Evolutionary conservation across 768 basidiomycete genomes (phyloP).

Genomic region (Butyriboletus loyo): DNA sequence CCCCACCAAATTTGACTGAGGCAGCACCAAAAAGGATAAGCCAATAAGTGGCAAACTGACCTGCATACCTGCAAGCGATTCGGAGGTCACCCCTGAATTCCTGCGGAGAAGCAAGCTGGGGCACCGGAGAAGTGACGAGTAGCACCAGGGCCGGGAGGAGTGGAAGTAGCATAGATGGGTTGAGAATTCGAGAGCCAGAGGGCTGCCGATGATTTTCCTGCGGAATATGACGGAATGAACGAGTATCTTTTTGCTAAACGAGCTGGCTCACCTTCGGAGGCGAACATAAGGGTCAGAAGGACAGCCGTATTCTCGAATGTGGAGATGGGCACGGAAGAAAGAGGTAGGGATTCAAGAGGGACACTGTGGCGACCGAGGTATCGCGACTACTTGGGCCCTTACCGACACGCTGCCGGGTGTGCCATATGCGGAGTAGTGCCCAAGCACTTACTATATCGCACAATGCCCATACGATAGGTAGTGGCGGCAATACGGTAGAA

Average conservation of each 20-base stretch:
- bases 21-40: slow-evolving; percentile 40
- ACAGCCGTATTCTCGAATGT: slow-evolving; percentile 75
- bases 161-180: slow-evolving; percentile 66
- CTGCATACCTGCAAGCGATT: slow-evolving; percentile 28
- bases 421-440: slow-evolving; percentile 67
- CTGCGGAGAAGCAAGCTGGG: slow-evolving; percentile 63
- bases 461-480: slow-evolving; percentile 66
- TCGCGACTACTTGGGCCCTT: slow-evolving; percentile 46
- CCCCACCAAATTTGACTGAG: slow-evolving; percentile 57
- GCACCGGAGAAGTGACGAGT: slow-evolving; percentile 57
- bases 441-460: slow-evolving; percentile 67
- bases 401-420: slow-evolving; percentile 50
- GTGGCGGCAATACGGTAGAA: slow-evolving; percentile 60
- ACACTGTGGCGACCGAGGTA: slow-evolving; percentile 61
- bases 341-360: slow-evolving; percentile 87
- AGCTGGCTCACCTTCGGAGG: slow-evolving; percentile 52
- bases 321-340: slow-evolving; percentile 79
- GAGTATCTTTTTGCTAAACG: background rate
- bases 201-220: slow-evolving; percentile 58
- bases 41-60: slow-evolving; percentile 53
- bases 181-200: slow-evolving; percentile 69
- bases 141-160: slow-evolving; percentile 65
- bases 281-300: slow-evolving; percentile 66
- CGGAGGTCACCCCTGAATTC: slow-evolving; percentile 21
- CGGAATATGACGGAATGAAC: background rate